Evolutionary conservation across 108 stramenopile species (phyloP).

Genomic region (Asterionellopsis glacialis): DNA sequence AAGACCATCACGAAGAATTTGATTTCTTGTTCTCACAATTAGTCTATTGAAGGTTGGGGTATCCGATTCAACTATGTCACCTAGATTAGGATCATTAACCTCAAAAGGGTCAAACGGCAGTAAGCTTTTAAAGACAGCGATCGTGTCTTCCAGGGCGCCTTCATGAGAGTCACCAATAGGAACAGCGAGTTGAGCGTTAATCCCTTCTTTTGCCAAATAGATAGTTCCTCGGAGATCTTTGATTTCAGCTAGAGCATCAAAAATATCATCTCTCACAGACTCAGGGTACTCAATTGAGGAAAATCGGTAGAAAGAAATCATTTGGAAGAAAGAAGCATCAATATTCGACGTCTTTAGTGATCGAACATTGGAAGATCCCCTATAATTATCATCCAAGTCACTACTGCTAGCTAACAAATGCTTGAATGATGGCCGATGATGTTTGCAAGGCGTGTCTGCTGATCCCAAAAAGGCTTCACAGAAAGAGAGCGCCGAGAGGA

Average conservation of each 20-base stretch:
- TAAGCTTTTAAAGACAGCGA: neutral
- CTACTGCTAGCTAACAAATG: too few relatives aligned
- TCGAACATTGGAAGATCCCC: conserved; percentile 29
- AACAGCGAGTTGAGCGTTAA: conserved; percentile 90
- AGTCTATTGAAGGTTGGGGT: conserved; percentile 51
- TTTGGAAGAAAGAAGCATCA: conserved; percentile 22
- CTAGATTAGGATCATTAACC: conserved; percentile 32
- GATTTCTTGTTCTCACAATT: conserved; percentile 45
- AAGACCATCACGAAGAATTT: conserved; percentile 42
- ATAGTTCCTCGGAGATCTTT: conserved; percentile 46
- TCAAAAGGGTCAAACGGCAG: conserved; percentile 48
- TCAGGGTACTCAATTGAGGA: conserved; percentile 26
- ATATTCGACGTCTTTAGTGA: conserved; percentile 21
- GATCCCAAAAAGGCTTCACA: too few relatives aligned
- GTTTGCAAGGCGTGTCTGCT: too few relatives aligned
- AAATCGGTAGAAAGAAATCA: conserved; percentile 54
- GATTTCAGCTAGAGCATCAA: conserved; percentile 27
- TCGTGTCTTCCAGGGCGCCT: conserved; percentile 20
- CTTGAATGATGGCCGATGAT: too few relatives aligned
- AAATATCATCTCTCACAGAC: conserved; percentile 25
- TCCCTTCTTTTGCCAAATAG: conserved; percentile 76
- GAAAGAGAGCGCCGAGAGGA: too few relatives aligned
- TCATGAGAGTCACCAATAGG: conserved; percentile 40
- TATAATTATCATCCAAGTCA: neutral
- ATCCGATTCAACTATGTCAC: conserved; percentile 29